Percentiles rank a stretch among this genome's conserved stretches.
Evolutionary conservation across 176 grass and related monocot genomes (phyloP).

Genomic region (Hsuehochloa calcarea): DNA sequence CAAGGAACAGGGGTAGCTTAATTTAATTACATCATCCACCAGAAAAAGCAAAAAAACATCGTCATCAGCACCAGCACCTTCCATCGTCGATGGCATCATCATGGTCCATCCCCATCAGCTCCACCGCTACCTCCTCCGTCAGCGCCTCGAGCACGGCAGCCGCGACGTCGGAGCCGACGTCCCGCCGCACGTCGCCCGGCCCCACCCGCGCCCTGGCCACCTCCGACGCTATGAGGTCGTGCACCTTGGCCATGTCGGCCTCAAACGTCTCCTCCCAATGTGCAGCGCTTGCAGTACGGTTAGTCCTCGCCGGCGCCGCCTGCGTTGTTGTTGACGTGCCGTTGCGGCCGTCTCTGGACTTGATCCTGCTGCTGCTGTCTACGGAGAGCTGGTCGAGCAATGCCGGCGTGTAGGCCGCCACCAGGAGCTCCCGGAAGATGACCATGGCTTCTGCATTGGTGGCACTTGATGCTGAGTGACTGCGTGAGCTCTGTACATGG

Average conservation of each 20-base stretch:
- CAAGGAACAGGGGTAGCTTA: neutral
- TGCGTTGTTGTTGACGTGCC: neutral
- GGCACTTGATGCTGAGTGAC: neutral
- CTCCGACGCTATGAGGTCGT: neutral
- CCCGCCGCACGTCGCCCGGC: neutral
- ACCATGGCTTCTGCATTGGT: conserved; percentile 22
- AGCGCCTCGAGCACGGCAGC: conserved; percentile 29
- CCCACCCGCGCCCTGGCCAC: neutral
- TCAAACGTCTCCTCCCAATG: neutral
- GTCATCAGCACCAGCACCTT: neutral
- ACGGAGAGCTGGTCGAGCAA: neutral
- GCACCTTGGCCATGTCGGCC: neutral
- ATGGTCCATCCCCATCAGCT: conserved; percentile 10
- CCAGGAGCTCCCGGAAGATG: conserved; percentile 25
- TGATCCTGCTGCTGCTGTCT: neutral
- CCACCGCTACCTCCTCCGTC: conserved; percentile 35
- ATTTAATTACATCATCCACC: neutral
- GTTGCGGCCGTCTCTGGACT: neutral
- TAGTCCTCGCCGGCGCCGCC: neutral
- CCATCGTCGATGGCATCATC: neutral
- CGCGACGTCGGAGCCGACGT: conserved; percentile 11
- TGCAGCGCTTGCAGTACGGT: neutral
- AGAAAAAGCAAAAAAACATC: neutral
- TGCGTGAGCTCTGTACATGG: neutral
- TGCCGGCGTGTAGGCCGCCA: neutral